phyloP scores from a whole-genome alignment of 495 filamentous ascomycete genomes.

The Rhypophila decipiens region DNA sequence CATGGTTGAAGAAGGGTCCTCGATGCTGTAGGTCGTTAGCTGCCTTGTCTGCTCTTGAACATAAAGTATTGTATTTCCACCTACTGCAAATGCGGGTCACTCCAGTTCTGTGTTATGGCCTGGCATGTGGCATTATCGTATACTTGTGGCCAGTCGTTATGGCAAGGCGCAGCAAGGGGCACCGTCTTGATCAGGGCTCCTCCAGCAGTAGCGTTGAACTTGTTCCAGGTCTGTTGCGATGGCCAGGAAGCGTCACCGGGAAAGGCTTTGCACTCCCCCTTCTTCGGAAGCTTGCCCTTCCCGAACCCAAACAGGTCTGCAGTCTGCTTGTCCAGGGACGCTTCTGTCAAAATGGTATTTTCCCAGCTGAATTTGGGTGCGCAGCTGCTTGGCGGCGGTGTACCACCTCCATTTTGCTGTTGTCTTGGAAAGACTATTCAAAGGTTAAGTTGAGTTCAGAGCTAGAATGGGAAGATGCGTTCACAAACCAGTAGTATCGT shows the following conservation, averaged over 20 bases:
- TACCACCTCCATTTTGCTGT: not conserved
- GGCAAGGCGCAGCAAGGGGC: constrained; percentile 51
- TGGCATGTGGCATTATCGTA: constrained; percentile 39
- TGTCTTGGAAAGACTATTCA: no score
- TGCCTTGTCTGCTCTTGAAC: not conserved
- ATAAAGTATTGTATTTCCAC: not conserved
- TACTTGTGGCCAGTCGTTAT: constrained; percentile 35
- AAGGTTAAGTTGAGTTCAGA: no score
- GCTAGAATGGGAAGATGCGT: no score
- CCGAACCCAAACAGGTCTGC: not conserved
- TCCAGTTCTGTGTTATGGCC: constrained; percentile 26
- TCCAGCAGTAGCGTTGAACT: constrained; percentile 40
- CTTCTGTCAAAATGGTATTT: not conserved
- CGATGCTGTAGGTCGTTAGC: constrained; percentile 8
- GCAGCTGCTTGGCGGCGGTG: not conserved
- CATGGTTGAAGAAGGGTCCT: constrained; percentile 41
- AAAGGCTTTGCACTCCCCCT: constrained; percentile 39
- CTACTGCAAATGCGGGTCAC: constrained; percentile 18
- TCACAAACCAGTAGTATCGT: no score
- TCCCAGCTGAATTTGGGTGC: not conserved
- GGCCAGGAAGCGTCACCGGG: constrained; percentile 48
- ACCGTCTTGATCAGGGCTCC: constrained; percentile 48
- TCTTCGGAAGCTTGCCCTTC: not conserved
- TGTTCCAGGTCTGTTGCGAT: constrained; percentile 26
- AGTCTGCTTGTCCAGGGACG: not conserved